Evolutionary conservation across 2,329 filamentous ascomycete species (phyloP), one percentile per base, ranked within the genome.

Genomic region (Didymella arachidicola): DNA sequence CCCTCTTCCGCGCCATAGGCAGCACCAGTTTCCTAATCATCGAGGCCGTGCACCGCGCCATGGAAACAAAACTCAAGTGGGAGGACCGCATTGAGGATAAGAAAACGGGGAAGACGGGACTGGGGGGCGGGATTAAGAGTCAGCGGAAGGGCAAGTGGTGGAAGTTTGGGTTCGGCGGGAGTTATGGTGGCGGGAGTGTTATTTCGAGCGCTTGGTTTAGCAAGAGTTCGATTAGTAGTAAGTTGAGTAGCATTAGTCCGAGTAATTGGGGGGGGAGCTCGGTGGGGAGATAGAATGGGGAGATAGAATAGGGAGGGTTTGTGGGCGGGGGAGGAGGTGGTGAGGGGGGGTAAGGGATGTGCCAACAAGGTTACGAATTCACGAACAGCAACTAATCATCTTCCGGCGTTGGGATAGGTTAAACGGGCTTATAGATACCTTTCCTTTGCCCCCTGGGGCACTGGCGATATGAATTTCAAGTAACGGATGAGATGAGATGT

Each of bases 1-100:
- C 96, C 1, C 80, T 95, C 7, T 97, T 99, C 83, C 87, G 95
- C 63, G 93, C 92, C 0, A 76, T 97, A 1, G 95, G 95, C 0
- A 89, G 86, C 10, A 88, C 88, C 0, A 86, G 91, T 0, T 99
- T 96, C 79, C 88, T 91, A 2, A 77, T 97, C 59, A 88, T 98
- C 71, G 94, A 96, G 72, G 81, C 89, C 32, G 80, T 99, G 54
- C 94, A 96, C 73, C 89, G 88, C 72, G 82, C 96, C 36, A 92
- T 95, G 36, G 94, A 99, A 78, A 94, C 93, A 0, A 87, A 92
- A 67, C 86, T 97, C 65, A 89, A 88, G 74, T 81, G 78, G 75
- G 68, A 71, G 26, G 73, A 76, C 48, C 72, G 69, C 59, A 72
- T 72, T 59, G 71, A 74, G 16, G 66, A 66, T 11, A 72, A 72